Evolutionary conservation across 176 grass and related monocot genomes (phyloP).

Genomic region (Tillandsia leiboldiana): DNA sequence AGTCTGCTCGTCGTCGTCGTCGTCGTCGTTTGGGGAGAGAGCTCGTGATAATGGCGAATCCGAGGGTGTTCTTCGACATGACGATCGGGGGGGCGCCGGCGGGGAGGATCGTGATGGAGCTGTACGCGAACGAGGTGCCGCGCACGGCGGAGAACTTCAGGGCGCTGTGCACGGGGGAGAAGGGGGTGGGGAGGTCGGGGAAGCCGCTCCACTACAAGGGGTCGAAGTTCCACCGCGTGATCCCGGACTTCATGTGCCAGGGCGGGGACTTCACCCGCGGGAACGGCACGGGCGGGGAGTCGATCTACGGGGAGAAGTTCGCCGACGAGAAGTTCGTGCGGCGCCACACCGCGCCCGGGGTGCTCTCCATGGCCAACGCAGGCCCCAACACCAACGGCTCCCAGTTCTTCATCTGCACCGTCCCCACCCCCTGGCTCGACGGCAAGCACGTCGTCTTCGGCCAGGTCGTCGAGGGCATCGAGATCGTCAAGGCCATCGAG

Average conservation of each 20-base stretch:
- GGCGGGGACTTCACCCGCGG: slow-evolving; percentile 38
- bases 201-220: slow-evolving; percentile 32
- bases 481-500: slow-evolving; percentile 13
- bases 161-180: slow-evolving; percentile 37
- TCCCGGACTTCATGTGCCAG: slow-evolving; percentile 58
- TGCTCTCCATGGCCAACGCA: slow-evolving; percentile 54
- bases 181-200: background rate
- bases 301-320: slow-evolving; percentile 26
- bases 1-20: background rate
- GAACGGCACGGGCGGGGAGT: slow-evolving; percentile 47
- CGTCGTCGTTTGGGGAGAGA: background rate
- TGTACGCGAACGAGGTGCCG: slow-evolving; percentile 29
- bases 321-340: slow-evolving; percentile 26
- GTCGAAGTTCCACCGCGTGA: slow-evolving; percentile 36
- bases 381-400: slow-evolving; percentile 53
- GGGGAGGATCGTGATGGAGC: slow-evolving; percentile 38
- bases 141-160: slow-evolving; percentile 42
- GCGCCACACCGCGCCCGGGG: slow-evolving; percentile 22
- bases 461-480: slow-evolving; percentile 26
- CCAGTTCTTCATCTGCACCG: slow-evolving; percentile 53
- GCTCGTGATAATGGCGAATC: slow-evolving; percentile 20
- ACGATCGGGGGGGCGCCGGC: slow-evolving; percentile 4
- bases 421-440: slow-evolving; percentile 39
- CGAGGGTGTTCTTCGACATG: slow-evolving; percentile 33
- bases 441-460: slow-evolving; percentile 44